These are phyloP conservation scores for Globisporangium nagaii DNA, from an alignment of 352 stramenopile species.

Conservation along the genomic window DNA sequence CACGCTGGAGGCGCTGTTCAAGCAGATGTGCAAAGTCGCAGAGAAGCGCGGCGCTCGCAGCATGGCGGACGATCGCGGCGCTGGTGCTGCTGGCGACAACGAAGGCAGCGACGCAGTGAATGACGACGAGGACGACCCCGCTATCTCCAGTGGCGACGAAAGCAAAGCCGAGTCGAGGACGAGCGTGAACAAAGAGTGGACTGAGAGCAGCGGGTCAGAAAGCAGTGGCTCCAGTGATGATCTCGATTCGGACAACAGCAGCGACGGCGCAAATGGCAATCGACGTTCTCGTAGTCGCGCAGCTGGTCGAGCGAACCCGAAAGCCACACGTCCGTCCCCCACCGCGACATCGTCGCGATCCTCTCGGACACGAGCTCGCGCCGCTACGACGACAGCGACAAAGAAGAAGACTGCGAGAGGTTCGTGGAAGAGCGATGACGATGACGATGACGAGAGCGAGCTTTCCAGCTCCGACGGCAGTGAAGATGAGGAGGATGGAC, in stretches of 20 bases:
- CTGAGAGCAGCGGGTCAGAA: constrained; percentile 54
- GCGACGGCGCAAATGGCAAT: too few species aligned
- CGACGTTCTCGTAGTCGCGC: too few species aligned
- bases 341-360: constrained; percentile 2
- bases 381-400: neutral
- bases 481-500: constrained; percentile 1
- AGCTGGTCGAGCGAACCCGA: constrained; percentile 16
- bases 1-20: constrained; percentile 56
- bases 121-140: constrained; percentile 20
- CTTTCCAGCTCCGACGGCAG: constrained; percentile 1
- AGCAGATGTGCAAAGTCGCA: constrained; percentile 49
- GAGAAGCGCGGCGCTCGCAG: constrained; percentile 46
- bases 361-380: neutral
- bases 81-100: constrained; percentile 13
- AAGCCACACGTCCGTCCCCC: constrained; percentile 11
- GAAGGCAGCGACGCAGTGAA: constrained; percentile 5
- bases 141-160: constrained; percentile 32
- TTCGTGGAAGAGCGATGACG: constrained; percentile 13
- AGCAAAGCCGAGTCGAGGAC: constrained; percentile 35
- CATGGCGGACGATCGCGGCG: constrained; percentile 33
- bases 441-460: constrained; percentile 7
- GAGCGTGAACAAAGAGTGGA: constrained; percentile 60
- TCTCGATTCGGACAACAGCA: constrained; percentile 30
- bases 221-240: constrained; percentile 57
- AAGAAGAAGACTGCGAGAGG: neutral